Conservation (phyloP, 805 yeast species). For the Candida insectorum region DNA sequence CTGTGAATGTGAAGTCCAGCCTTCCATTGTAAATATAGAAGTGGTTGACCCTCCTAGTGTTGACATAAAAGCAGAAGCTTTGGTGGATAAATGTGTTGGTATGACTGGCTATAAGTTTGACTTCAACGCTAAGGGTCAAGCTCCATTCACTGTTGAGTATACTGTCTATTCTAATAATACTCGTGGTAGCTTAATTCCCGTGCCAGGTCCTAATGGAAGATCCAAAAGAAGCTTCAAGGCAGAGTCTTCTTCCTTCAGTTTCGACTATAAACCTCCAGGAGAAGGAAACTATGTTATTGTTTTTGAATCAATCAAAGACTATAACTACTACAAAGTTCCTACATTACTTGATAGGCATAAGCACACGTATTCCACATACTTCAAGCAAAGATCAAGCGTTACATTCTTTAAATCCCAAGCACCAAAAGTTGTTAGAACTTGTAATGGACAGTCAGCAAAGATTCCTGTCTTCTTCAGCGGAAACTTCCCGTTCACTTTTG, state of each 20-base stretch:
- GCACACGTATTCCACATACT: slow-evolving; percentile 62
- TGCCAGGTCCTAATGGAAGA: slow-evolving; percentile 29
- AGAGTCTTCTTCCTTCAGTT: slow-evolving; percentile 20
- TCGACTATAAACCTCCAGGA: slow-evolving; percentile 68
- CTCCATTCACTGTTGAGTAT: slow-evolving; percentile 73
- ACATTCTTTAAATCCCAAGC: slow-evolving; percentile 20
- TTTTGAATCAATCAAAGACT: slow-evolving; percentile 61
- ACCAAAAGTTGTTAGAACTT: slow-evolving; percentile 19
- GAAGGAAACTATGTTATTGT: slow-evolving; percentile 82
- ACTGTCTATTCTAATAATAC: slow-evolving; percentile 47
- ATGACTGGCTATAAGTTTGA: slow-evolving; percentile 72
- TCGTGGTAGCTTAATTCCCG: slow-evolving; percentile 28
- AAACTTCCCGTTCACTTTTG: slow-evolving; percentile 70
- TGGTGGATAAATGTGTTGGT: slow-evolving; percentile 87
- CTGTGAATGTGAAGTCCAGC: slow-evolving; percentile 65
- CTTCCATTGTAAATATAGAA: slow-evolving; percentile 40
- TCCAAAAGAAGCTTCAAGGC: slow-evolving; percentile 28
- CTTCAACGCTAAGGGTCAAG: slow-evolving; percentile 73
- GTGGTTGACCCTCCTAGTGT: slow-evolving; percentile 40
- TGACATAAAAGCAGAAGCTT: slow-evolving; percentile 49
- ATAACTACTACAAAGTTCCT: slow-evolving; percentile 49
- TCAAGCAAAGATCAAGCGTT: slow-evolving; percentile 61
- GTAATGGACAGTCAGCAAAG: slow-evolving; percentile 25
- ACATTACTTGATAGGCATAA: slow-evolving; percentile 30
- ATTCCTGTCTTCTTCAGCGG: slow-evolving; percentile 70